These are phyloP conservation scores for Excoecaria agallocha DNA, from an alignment of 345 rosid species.

Conservation along the genomic window DNA sequence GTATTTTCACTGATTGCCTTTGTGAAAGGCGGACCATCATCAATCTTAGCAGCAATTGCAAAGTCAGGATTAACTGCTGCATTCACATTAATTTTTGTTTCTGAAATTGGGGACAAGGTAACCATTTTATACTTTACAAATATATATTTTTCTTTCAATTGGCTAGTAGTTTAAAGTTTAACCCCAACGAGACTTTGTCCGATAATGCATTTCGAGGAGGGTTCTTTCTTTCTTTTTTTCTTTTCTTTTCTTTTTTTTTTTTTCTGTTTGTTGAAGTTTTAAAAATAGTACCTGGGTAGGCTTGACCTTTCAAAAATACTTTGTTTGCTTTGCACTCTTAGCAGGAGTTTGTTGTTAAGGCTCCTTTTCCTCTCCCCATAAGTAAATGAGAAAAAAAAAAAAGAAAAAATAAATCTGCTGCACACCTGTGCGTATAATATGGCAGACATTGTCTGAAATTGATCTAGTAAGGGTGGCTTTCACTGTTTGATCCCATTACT, in stretches of 20 bases:
- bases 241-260: neutral
- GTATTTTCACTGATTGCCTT: constrained; percentile 69
- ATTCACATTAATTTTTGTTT: constrained; percentile 87
- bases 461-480: neutral
- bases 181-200: neutral
- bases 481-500: neutral
- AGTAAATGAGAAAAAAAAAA: neutral
- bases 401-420: neutral
- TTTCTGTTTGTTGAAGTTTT: constrained; percentile 2
- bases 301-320: neutral
- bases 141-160: neutral
- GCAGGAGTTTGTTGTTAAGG: neutral
- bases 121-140: neutral
- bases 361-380: neutral
- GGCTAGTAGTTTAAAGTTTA: neutral
- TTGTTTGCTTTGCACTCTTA: neutral
- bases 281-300: neutral
- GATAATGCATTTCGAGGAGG: neutral
- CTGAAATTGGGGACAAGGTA: constrained; percentile 99
- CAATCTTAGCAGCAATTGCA: constrained; percentile 72
- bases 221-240: too few species aligned
- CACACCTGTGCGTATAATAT: neutral
- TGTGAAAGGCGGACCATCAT: constrained; percentile 69
- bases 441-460: neutral
- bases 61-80: constrained; percentile 99